Evolutionary conservation across 2,329 filamentous ascomycete genomes (phyloP).

Genomic region (Aplosporella prunicola): DNA sequence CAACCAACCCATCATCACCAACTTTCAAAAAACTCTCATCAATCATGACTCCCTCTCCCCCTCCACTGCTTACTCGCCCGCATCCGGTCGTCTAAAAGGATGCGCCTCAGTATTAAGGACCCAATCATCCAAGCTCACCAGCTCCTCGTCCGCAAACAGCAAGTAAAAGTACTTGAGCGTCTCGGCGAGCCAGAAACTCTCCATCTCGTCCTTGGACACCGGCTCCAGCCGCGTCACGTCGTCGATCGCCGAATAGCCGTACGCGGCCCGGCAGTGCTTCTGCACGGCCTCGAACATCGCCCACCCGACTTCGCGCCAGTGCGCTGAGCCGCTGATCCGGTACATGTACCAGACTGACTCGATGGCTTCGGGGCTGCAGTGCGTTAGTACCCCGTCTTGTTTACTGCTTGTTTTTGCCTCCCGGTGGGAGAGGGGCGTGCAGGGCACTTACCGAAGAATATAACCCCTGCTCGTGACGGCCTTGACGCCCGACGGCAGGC

Average conservation of each 20-base stretch:
- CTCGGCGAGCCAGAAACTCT: constrained; percentile 66
- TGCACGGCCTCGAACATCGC: constrained; percentile 60
- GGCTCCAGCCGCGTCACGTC: constrained; percentile 50
- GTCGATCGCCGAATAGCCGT: constrained; percentile 56
- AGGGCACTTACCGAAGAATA: constrained; percentile 43
- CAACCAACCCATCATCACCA: no score
- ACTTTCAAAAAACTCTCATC: no score
- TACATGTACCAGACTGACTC: constrained; percentile 74
- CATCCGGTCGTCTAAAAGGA: constrained; percentile 27
- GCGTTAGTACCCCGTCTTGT: no score
- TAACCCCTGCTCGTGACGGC: constrained; percentile 49
- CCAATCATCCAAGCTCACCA: constrained; percentile 55
- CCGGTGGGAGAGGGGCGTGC: not conserved
- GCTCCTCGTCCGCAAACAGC: constrained; percentile 49
- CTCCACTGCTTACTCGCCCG: no score
- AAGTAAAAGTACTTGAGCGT: constrained; percentile 60
- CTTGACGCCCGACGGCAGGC: constrained; percentile 47
- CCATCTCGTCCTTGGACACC: constrained; percentile 52
- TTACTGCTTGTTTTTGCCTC: constrained; percentile 9
- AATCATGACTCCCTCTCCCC: no score
- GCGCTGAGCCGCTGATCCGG: constrained; percentile 57
- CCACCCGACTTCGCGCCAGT: constrained; percentile 63
- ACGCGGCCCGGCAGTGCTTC: constrained; percentile 49
- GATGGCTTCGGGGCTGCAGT: constrained; percentile 57
- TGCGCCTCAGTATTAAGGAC: constrained; percentile 46